Percentiles rank a stretch among this genome's conserved stretches.
Conservation (phyloP, 139 green algal species). For the Mesotaenium endlicherianum region DNA sequence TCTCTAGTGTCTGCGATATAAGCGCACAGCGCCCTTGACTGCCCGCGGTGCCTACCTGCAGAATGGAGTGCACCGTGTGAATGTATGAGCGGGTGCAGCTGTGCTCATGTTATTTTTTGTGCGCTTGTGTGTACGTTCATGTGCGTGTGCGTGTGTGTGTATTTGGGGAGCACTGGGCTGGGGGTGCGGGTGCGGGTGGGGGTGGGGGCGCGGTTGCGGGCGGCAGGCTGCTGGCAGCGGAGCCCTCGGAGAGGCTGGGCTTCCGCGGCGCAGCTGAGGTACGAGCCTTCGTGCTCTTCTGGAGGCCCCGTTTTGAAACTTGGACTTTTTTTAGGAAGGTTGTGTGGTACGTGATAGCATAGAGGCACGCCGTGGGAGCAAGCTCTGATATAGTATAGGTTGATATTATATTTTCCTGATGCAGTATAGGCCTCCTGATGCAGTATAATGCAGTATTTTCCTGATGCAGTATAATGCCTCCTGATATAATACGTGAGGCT, state of each 20-base stretch:
- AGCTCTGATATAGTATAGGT: too few relatives aligned
- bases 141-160: background rate
- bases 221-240: conserved; percentile 32
- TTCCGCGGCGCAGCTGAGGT: conserved; percentile 44
- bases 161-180: too few relatives aligned
- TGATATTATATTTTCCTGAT: too few relatives aligned
- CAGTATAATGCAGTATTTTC: background rate
- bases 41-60: too few relatives aligned
- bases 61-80: too few relatives aligned
- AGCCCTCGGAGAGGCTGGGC: conserved; percentile 25
- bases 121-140: too few relatives aligned
- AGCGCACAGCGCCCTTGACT: too few relatives aligned
- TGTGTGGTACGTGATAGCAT: background rate
- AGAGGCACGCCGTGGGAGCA: background rate
- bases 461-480: background rate
- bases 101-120: too few relatives aligned
- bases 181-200: background rate
- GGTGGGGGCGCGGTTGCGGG: background rate
- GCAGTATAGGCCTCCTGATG: too few relatives aligned
- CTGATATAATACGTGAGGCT: too few relatives aligned
- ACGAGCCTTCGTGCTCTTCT: background rate
- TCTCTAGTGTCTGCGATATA: too few relatives aligned
- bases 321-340: background rate
- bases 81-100: too few relatives aligned
- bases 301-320: background rate